Evolutionary conservation across 2,329 filamentous ascomycete genomes (phyloP), one percentile per base, ranked within the genome.

Genomic region (Fusarium sp.): DNA sequence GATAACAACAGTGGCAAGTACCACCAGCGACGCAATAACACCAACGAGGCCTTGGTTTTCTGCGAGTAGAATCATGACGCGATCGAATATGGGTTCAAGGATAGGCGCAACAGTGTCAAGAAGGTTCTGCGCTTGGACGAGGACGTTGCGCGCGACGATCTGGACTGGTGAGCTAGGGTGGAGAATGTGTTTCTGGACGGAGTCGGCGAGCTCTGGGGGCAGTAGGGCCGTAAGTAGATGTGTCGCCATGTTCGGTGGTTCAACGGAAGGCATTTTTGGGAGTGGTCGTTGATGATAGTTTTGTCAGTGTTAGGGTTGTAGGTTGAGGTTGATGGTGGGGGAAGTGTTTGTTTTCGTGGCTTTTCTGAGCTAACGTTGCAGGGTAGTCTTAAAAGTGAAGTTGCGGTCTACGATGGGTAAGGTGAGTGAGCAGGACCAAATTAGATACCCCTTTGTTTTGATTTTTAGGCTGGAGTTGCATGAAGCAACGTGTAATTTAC

Each of bases 1-100:
- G 76, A 94, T 84, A 54, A 95, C 79, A 58, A 90, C 81, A 30
- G 90, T 72, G 46, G 91, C 80, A 58, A 81, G 67, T 16, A 80
- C 67, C 29, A 78, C 72, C 38, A 80, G 74, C 48, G 80, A 77
- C 15, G 80, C 72, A 52, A 80, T 62, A 55, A 78, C 60, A 55
- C 77, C 76, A 62, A 78, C 72, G 45, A 77, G 64, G 45, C 77
- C 77, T 71, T 80, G 77, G 75, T 81, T 78, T 24, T 78, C 78
- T 40, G 75, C 72, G 34, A 82, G 76, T 20, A 78, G 66, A 30
- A 75, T 66, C 54, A 82, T 62, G 11, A 75, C 70, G 60, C 79
- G 80, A 74, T 86, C 82, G 57, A 84, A 63, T 16, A 84, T 53
- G 7, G 85, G 83, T 55, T 80, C 77, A 27, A 86, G 49, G 58